Percentiles rank a stretch among this genome's conserved stretches.
phyloP scores from a whole-genome alignment of 2,329 filamentous ascomycete genomes.

The Cadophora malorum region DNA sequence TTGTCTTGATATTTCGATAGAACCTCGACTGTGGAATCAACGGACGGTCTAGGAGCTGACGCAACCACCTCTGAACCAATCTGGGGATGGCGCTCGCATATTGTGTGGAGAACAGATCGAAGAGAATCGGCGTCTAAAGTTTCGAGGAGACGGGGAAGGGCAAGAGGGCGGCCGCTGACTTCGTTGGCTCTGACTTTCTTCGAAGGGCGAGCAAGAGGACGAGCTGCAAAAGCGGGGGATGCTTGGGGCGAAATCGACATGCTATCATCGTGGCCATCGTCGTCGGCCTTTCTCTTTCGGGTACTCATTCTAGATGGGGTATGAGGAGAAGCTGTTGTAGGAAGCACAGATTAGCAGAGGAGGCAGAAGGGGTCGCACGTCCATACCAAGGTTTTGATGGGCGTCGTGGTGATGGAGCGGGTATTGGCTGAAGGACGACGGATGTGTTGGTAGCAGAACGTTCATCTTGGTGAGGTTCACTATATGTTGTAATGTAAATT shows the following conservation, averaged over 20 bases:
- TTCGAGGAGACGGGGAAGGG: conserved; percentile 83
- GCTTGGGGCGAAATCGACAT: conserved; percentile 89
- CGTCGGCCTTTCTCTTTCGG: conserved; percentile 86
- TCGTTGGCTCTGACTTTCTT: conserved; percentile 72
- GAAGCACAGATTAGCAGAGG: conserved; percentile 29
- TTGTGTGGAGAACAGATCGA: conserved; percentile 83
- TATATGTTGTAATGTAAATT: conserved; percentile 17
- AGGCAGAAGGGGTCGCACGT: conserved; percentile 54
- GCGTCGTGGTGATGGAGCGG: conserved; percentile 61
- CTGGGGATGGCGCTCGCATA: conserved; percentile 88
- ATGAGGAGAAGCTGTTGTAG: conserved; percentile 54
- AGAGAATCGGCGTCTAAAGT: conserved; percentile 88
- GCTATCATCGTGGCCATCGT: conserved; percentile 77
- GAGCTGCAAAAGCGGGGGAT: conserved; percentile 77
- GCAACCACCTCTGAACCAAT: conserved; percentile 85
- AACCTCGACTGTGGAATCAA: conserved; percentile 79
- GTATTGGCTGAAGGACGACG: conserved; percentile 64
- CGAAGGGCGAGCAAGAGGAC: conserved; percentile 69
- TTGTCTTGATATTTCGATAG: conserved; percentile 81
- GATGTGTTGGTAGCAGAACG: conserved; percentile 63
- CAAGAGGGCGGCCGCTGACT: conserved; percentile 68
- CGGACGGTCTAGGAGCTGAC: conserved; percentile 85
- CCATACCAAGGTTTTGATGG: conserved; percentile 61
- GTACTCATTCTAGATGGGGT: conserved; percentile 53
- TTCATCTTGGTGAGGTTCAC: conserved; percentile 58